These are phyloP conservation scores for Colletotrichum sp. DNA, from an alignment of 2,329 filamentous ascomycete species.

Conservation along the genomic window DNA sequence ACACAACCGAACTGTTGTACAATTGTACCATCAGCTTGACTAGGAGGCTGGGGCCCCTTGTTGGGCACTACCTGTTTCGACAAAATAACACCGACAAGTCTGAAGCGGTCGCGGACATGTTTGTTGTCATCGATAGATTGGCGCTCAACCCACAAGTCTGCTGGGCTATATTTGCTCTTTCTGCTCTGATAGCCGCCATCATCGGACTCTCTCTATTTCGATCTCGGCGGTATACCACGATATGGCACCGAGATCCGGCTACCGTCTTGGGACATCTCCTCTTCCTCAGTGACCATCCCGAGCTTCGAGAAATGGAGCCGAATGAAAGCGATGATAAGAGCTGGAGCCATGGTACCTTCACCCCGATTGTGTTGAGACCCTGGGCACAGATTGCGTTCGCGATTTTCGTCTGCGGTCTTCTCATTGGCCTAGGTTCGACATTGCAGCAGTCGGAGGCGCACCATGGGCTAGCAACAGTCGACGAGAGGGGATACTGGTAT, in stretches of 20 bases:
- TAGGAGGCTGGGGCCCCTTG: neutral
- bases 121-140: neutral
- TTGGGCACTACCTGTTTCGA: neutral
- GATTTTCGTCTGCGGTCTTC: neutral
- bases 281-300: neutral
- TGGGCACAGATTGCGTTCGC: neutral
- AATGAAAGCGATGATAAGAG: neutral
- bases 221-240: neutral
- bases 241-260: slow-evolving; percentile 3
- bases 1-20: neutral
- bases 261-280: slow-evolving; percentile 2
- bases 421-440: neutral
- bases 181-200: neutral
- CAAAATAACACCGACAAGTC: neutral
- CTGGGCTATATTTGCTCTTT: neutral
- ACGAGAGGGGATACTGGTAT: neutral
- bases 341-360: neutral
- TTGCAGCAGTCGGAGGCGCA: neutral
- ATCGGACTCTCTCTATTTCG: neutral
- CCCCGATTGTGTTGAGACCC: neutral
- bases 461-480: neutral
- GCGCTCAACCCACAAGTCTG: neutral
- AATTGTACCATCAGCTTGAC: neutral
- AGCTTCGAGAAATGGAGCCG: neutral
- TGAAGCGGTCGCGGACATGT: neutral